Evolutionary conservation across 2,329 filamentous ascomycete genomes (phyloP), one percentile per base, ranked within the genome.

Genomic region (Hypomyces perniciosus): DNA sequence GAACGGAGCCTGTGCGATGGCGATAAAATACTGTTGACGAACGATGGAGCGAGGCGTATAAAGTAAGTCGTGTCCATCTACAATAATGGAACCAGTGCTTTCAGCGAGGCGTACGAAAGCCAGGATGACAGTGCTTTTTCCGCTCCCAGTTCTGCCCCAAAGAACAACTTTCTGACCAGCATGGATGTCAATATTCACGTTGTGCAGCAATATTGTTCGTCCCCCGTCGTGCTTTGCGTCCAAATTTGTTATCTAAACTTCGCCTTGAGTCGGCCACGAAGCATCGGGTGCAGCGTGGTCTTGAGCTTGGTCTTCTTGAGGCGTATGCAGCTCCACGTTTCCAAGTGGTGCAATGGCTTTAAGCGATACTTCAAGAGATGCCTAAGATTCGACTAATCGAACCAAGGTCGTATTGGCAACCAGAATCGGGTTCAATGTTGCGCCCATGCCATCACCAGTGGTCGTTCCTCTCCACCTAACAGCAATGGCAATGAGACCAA

Each of bases 401-500:
- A 61, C 45, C 8, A 62, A 42, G 1, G 60, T 59, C 2, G 45
- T 27, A n/a, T 60, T 63, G 5, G 60, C 56, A 4, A 57, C 48
- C 1, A 64, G 44, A 7, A 62, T 57, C 2, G 62, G 30, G n/a
- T 63, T 62, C 9, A 64, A 53, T 4, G 59, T 56, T 5, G 59
- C 57, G 12, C 60, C 62, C 5, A 64, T 54, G 6, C 53, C 47
- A 7, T 51, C 54, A 1, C 53, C 57, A 4, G 50, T 55, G 1
- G 54, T 55, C 1, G 49, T 43, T 1, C 50, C 48, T 1, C 39
- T 53, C 13, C 52, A 54, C 6, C 53, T 39, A 2, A 76, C 68
- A 1, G 73, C 54, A n/a, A 61, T 42, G 0, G 72, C 72, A 37
- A 78, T 66, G 3, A 56, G 7, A 10, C 44, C 49, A 10, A 58